phyloP scores from a whole-genome alignment of 2,329 filamentous ascomycete genomes.

The Epicoccum nigrum region DNA sequence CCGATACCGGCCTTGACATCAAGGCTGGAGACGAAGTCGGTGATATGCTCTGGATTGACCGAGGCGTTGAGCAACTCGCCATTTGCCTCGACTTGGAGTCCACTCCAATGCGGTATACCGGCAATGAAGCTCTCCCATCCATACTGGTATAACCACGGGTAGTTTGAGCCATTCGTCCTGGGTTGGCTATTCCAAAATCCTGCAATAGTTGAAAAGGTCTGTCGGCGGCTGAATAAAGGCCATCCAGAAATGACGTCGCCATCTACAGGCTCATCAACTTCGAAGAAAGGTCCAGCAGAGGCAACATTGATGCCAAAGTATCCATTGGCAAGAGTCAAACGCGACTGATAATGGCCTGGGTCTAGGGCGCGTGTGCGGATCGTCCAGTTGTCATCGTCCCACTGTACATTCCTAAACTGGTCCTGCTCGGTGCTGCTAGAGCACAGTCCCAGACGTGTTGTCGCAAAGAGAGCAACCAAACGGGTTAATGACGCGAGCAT shows the following conservation, averaged over 20 bases:
- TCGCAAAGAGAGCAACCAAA: constrained; percentile 20
- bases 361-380: constrained; percentile 61
- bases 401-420: constrained; percentile 55
- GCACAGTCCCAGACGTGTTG: constrained; percentile 6
- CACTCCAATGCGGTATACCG: constrained; percentile 73
- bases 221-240: constrained; percentile 68
- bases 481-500: constrained; percentile 15
- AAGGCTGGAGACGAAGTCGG: constrained; percentile 65
- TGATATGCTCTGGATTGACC: constrained; percentile 64
- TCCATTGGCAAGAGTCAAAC: constrained; percentile 61
- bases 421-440: constrained; percentile 31
- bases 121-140: constrained; percentile 73
- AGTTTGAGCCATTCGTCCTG: constrained; percentile 66
- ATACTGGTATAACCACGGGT: constrained; percentile 71
- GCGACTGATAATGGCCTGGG: constrained; percentile 65
- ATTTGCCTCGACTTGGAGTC: constrained; percentile 63
- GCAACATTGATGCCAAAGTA: constrained; percentile 70
- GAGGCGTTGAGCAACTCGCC: constrained; percentile 64
- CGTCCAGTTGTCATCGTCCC: constrained; percentile 65
- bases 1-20: constrained; percentile 68
- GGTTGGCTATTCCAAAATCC: constrained; percentile 70
- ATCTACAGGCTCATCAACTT: constrained; percentile 58
- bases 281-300: constrained; percentile 67
- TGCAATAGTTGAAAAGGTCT: constrained; percentile 70
- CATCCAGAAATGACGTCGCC: constrained; percentile 67